phyloP scores from a whole-genome alignment of 140 eudicot species.

The Bidens hawaiensis region DNA sequence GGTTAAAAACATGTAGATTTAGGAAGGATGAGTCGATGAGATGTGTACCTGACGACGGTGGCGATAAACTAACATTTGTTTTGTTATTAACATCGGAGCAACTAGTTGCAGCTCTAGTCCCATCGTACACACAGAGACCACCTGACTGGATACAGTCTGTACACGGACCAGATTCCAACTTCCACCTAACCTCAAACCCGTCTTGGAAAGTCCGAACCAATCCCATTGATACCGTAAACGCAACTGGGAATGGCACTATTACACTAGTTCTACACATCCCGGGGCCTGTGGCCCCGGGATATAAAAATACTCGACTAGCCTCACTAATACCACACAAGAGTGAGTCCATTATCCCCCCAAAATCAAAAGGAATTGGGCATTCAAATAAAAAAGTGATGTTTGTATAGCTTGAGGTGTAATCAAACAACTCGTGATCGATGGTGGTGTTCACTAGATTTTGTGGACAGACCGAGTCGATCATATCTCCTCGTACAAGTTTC shows the following conservation, averaged over 20 bases:
- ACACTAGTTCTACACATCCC: conserved; percentile 46
- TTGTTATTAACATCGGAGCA: conserved; percentile 21
- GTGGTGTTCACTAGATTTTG: conserved; percentile 42
- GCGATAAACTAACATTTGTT: not conserved
- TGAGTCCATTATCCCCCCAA: conserved; percentile 10
- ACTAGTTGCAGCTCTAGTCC: conserved; percentile 17
- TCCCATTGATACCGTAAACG: conserved; percentile 1
- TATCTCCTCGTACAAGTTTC: conserved; percentile 44
- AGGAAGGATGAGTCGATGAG: too few relatives aligned
- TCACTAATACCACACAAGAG: conserved; percentile 28
- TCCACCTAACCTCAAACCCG: conserved; percentile 58
- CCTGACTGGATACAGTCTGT: conserved; percentile 35
- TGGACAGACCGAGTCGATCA: conserved; percentile 36
- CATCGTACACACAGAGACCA: conserved; percentile 57
- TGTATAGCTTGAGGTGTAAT: conserved; percentile 32
- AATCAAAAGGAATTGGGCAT: conserved; percentile 28
- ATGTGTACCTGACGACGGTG: not conserved
- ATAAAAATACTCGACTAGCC: conserved; percentile 9
- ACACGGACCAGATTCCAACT: conserved; percentile 35
- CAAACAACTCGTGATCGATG: conserved; percentile 37
- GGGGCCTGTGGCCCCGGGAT: too few relatives aligned
- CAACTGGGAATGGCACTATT: conserved; percentile 39
- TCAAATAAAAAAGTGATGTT: conserved; percentile 47
- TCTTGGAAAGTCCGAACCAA: conserved; percentile 14
- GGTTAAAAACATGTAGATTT: too few relatives aligned